Conservation (phyloP, 2,329 filamentous ascomycete genomes). For the Sphaerulina populicola region DNA sequence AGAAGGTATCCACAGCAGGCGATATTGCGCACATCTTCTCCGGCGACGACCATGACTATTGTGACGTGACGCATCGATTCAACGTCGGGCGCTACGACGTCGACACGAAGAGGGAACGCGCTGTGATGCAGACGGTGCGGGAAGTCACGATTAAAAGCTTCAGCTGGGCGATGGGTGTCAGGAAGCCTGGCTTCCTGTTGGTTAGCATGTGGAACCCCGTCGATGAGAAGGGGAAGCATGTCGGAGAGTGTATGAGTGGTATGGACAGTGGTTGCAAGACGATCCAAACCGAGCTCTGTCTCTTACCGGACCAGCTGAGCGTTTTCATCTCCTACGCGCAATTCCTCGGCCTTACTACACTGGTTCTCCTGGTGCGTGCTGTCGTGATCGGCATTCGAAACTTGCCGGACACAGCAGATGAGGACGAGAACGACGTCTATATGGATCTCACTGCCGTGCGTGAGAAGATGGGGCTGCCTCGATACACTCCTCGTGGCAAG, state of each 20-base stretch:
- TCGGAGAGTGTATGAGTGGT: conserved; percentile 17
- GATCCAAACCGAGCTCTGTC: conserved; percentile 79
- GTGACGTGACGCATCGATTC: conserved; percentile 68
- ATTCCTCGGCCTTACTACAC: conserved; percentile 49
- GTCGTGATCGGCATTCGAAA: conserved; percentile 30
- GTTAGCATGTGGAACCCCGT: conserved; percentile 89
- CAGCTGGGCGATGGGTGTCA: conserved; percentile 93
- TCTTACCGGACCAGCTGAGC: conserved; percentile 77
- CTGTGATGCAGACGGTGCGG: conserved; percentile 39
- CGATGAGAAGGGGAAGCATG: conserved; percentile 41
- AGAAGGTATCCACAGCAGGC: conserved; percentile 54
- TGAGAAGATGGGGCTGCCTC: conserved; percentile 9
- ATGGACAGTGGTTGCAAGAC: conserved; percentile 43
- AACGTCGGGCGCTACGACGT: conserved; percentile 22
- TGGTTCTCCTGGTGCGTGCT: conserved; percentile 42
- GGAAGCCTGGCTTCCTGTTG: conserved; percentile 77
- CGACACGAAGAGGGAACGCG: conserved; percentile 43
- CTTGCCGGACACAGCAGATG: conserved; percentile 7
- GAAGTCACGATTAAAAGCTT: conserved; percentile 96
- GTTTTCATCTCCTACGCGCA: conserved; percentile 73
- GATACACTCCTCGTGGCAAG: conserved; percentile 7
- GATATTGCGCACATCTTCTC: conserved; percentile 83
- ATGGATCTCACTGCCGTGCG: conserved; percentile 7
- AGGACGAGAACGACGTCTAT: conserved; percentile 10
- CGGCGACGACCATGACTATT: conserved; percentile 97